phyloP scores from a whole-genome alignment of 2,329 filamentous ascomycete genomes.

The Sporothrix dimorphospora region DNA sequence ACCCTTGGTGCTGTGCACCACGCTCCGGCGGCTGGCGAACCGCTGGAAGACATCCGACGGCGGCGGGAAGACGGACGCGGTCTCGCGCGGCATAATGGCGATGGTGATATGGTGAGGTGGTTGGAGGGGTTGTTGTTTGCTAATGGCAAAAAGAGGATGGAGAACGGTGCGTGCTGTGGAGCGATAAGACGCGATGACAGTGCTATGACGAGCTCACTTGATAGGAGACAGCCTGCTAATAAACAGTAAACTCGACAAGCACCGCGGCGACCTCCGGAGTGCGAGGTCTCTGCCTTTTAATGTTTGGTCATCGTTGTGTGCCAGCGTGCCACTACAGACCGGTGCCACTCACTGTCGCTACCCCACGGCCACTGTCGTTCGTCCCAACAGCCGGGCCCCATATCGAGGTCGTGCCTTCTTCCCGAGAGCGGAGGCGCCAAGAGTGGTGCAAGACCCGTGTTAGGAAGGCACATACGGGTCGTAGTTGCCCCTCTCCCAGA shows the following conservation, averaged over 20 bases:
- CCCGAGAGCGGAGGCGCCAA: conserved; percentile 26
- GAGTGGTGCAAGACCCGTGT: conserved; percentile 13
- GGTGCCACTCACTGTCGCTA: neutral
- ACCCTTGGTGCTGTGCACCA: conserved; percentile 89
- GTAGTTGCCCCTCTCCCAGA: neutral
- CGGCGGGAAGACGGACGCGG: conserved; percentile 51
- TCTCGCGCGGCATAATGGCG: conserved; percentile 52
- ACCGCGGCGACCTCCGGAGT: conserved; percentile 8
- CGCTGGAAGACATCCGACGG: conserved; percentile 57
- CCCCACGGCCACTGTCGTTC: neutral
- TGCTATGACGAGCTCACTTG: neutral
- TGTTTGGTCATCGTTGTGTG: neutral
- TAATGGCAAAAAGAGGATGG: no score
- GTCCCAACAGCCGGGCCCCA: conserved; percentile 9
- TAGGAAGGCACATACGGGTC: conserved; percentile 20
- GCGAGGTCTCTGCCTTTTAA: neutral
- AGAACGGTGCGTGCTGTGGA: neutral
- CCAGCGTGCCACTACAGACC: neutral
- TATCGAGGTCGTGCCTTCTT: conserved; percentile 9
- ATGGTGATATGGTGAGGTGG: neutral
- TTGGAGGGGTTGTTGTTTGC: neutral
- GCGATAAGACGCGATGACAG: neutral
- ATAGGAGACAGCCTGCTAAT: neutral
- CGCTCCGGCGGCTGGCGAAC: conserved; percentile 75
- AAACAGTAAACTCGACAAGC: neutral